These are phyloP conservation scores for Cryptosporidium sp. DNA, from an alignment of 169 alveolate species.

Conservation along the genomic window DNA sequence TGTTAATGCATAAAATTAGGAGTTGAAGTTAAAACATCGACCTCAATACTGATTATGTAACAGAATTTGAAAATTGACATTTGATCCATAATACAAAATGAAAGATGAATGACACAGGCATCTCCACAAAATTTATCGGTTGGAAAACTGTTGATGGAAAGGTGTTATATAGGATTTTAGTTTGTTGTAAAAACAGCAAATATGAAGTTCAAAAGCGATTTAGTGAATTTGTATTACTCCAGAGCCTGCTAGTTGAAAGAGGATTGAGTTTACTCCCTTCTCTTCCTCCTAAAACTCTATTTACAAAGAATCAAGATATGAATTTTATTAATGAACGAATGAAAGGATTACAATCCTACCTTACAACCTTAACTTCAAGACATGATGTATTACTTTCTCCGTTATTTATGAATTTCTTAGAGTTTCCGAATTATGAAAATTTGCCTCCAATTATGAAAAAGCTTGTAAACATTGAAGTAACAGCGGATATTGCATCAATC, in stretches of 20 bases:
- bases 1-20: background rate
- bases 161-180: slow-evolving; percentile 20
- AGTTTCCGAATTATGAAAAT: slow-evolving; percentile 18
- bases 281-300: slow-evolving; percentile 69
- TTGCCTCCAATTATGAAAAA: background rate
- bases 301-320: slow-evolving; percentile 48
- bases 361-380: slow-evolving; percentile 10
- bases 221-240: slow-evolving; percentile 59
- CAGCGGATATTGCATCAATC: slow-evolving; percentile 28
- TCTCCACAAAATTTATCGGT: slow-evolving; percentile 28
- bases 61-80: background rate
- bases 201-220: slow-evolving; percentile 62
- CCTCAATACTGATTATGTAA: background rate
- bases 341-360: slow-evolving; percentile 55
- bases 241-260: slow-evolving; percentile 25
- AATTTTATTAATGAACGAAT: slow-evolving; percentile 44
- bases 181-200: background rate
- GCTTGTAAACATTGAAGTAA: slow-evolving; percentile 7
- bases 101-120: slow-evolving; percentile 19
- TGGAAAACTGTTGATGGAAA: slow-evolving; percentile 49
- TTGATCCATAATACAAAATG: slow-evolving; percentile 1
- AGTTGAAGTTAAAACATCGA: background rate
- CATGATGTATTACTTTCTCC: slow-evolving; percentile 51
- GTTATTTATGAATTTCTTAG: slow-evolving; percentile 37
- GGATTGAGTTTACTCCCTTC: slow-evolving; percentile 63